Conservation (phyloP, 2,329 filamentous ascomycete genomes). For the Monosporascus ibericus region DNA sequence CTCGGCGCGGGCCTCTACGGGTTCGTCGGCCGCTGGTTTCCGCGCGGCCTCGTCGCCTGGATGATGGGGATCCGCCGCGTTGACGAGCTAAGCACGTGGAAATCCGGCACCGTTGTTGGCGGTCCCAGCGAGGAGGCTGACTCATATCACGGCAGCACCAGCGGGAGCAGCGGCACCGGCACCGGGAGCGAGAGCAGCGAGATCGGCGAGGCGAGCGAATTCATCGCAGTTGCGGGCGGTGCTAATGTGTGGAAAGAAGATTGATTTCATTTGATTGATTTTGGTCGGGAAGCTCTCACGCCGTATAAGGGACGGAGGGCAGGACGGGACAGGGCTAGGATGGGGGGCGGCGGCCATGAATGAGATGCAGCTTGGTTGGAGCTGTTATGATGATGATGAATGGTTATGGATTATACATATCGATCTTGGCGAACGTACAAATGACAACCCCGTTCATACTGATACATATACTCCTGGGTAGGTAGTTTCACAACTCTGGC, state of each 20-base stretch:
- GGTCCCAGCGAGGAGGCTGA: too few species aligned
- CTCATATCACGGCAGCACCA: constrained; percentile 10
- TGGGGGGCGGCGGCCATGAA: background rate
- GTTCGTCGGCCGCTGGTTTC: constrained; percentile 75
- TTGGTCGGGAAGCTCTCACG: background rate
- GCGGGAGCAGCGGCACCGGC: constrained; percentile 20
- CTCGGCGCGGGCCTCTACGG: constrained; percentile 80
- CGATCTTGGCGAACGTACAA: background rate
- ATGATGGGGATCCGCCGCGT: constrained; percentile 78
- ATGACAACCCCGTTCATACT: background rate
- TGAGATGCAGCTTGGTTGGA: background rate
- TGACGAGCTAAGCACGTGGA: constrained; percentile 50
- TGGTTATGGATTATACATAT: too few species aligned
- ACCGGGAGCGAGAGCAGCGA: constrained; percentile 19
- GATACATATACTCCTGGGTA: too few species aligned
- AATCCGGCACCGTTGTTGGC: constrained; percentile 2
- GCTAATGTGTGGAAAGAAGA: constrained; percentile 42
- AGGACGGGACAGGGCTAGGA: background rate
- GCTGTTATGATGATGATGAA: too few species aligned
- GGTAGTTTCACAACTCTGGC: too few species aligned
- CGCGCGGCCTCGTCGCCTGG: constrained; percentile 74
- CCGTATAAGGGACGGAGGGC: background rate
- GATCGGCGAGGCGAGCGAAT: constrained; percentile 37
- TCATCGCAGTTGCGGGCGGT: constrained; percentile 42
- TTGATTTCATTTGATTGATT: constrained; percentile 3